Evolutionary conservation across 2,329 filamentous ascomycete genomes (phyloP).

Genomic region (Geosmithia putterillii): DNA sequence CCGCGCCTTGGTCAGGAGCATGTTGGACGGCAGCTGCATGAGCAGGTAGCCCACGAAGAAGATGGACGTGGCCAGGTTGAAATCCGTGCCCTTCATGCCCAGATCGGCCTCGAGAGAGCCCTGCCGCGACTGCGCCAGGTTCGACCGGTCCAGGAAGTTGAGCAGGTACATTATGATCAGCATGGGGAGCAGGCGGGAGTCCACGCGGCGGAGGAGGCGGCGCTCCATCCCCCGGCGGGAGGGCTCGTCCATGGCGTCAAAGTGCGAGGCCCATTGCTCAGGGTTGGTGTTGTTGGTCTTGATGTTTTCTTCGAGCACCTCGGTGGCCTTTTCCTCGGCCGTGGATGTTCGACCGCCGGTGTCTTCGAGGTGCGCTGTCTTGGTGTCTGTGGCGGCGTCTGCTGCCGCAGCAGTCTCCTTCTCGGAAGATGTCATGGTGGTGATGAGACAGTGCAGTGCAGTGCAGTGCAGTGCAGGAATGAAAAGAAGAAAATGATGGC

Average conservation of each 20-base stretch:
- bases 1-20: constrained; percentile 38
- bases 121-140: constrained; percentile 41
- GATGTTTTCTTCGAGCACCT: too few relatives aligned
- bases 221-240: constrained; percentile 11
- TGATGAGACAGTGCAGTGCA: neutral
- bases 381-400: too few relatives aligned
- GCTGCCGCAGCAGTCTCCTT: neutral
- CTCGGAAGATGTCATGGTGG: neutral
- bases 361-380: too few relatives aligned
- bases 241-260: constrained; percentile 2
- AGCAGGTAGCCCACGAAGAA: constrained; percentile 51
- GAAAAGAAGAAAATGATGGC: neutral
- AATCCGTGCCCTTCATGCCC: constrained; percentile 41
- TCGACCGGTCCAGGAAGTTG: constrained; percentile 41
- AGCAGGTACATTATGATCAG: constrained; percentile 43
- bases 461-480: too few relatives aligned
- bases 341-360: neutral
- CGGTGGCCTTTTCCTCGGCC: neutral
- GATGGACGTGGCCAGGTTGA: constrained; percentile 44
- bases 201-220: constrained; percentile 34
- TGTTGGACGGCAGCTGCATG: constrained; percentile 50
- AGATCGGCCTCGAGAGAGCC: constrained; percentile 40
- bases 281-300: neutral
- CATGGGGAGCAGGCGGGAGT: constrained; percentile 36
- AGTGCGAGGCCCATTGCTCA: constrained; percentile 1